Conservation (phyloP, 192 early-diverging fungal species). For the Gigaspora rosea region DNA sequence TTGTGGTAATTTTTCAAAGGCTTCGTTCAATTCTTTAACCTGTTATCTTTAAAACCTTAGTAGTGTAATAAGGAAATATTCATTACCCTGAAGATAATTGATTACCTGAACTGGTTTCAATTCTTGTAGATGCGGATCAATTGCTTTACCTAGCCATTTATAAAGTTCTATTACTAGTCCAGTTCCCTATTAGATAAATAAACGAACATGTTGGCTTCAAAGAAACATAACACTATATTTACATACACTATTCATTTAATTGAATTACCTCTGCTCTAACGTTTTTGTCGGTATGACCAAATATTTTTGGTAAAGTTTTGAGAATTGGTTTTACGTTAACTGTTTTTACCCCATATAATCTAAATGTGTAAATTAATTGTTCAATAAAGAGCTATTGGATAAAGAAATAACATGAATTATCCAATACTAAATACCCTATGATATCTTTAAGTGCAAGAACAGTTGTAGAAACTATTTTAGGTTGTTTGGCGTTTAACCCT, state of each 20-base stretch:
- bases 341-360: constrained; percentile 79
- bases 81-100: background rate
- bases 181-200: constrained; percentile 47
- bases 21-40: constrained; percentile 86
- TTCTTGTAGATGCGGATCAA: constrained; percentile 75
- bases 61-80: background rate
- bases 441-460: constrained; percentile 64
- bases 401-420: background rate
- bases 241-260: background rate
- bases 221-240: background rate
- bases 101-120: constrained; percentile 90
- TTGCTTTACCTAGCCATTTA: constrained; percentile 87
- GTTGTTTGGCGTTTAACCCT: constrained; percentile 85
- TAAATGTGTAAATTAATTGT: constrained; percentile 24
- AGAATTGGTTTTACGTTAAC: constrained; percentile 82
- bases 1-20: constrained; percentile 69
- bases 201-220: background rate
- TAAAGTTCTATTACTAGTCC: constrained; percentile 84
- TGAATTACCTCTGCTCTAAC: constrained; percentile 84
- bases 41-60: constrained; percentile 14
- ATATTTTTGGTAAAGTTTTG: constrained; percentile 85
- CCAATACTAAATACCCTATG: constrained; percentile 47
- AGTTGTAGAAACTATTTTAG: constrained; percentile 83
- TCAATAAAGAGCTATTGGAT: background rate
- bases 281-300: constrained; percentile 91